phyloP scores from a whole-genome alignment of 2,329 filamentous ascomycete species.

The Trichoderma sp. region DNA sequence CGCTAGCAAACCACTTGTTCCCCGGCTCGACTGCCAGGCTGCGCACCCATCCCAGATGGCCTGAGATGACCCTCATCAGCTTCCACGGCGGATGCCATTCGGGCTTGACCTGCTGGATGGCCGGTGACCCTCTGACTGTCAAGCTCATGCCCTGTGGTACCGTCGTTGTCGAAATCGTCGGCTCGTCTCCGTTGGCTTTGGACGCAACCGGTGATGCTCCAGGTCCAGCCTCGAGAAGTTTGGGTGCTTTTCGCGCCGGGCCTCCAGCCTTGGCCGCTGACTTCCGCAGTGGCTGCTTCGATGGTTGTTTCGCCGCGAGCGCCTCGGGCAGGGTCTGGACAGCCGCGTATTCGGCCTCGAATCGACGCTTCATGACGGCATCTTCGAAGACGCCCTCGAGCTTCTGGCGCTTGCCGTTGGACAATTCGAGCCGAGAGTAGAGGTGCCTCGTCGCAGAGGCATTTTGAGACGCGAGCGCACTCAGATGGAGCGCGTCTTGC shows the following conservation, averaged over 20 bases:
- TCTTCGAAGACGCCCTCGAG: constrained; percentile 40
- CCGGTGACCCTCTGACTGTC: constrained; percentile 35
- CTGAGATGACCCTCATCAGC: constrained; percentile 94
- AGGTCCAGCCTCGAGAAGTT: constrained; percentile 42
- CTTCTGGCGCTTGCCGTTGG: constrained; percentile 43
- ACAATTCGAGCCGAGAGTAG: constrained; percentile 35
- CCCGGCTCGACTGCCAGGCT: constrained; percentile 88
- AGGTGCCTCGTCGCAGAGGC: constrained; percentile 38
- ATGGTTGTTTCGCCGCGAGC: constrained; percentile 77
- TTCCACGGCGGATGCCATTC: constrained; percentile 99
- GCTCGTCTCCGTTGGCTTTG: constrained; percentile 25
- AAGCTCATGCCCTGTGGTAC: constrained; percentile 37
- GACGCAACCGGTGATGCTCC: constrained; percentile 39
- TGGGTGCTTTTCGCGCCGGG: constrained; percentile 41
- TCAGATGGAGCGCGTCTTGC: constrained; percentile 40
- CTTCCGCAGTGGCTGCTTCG: constrained; percentile 38
- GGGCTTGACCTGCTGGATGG: constrained; percentile 62
- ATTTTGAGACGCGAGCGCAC: constrained; percentile 41
- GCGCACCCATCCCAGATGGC: constrained; percentile 93
- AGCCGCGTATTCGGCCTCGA: constrained; percentile 73
- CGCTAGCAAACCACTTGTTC: constrained; percentile 97
- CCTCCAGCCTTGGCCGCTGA: constrained; percentile 49
- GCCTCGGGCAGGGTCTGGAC: constrained; percentile 76
- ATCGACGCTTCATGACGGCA: constrained; percentile 48
- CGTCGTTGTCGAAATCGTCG: constrained; percentile 24